These are phyloP conservation scores for Fonsecaea pugnacius DNA, from an alignment of 2,329 filamentous ascomycete genomes.

Conservation along the genomic window DNA sequence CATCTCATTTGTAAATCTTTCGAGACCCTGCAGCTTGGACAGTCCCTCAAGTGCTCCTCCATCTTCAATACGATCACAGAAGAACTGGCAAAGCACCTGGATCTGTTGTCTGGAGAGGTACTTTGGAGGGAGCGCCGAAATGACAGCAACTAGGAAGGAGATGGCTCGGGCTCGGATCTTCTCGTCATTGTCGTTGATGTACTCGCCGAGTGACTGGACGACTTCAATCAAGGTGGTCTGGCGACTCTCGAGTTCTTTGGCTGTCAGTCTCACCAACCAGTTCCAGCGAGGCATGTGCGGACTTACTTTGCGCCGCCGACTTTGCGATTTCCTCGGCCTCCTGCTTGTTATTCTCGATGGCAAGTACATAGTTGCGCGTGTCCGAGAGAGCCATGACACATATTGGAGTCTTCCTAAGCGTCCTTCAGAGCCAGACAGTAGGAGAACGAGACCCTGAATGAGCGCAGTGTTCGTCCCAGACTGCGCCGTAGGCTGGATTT, in stretches of 20 bases:
- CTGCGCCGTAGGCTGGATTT: background rate
- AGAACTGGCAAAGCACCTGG: conserved; percentile 66
- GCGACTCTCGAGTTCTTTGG: conserved; percentile 61
- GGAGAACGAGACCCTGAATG: background rate
- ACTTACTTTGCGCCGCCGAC: conserved; percentile 49
- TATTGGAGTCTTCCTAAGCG: conserved; percentile 13
- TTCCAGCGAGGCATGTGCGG: background rate
- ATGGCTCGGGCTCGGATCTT: conserved; percentile 63
- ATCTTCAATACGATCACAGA: conserved; percentile 67
- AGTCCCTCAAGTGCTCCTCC: conserved; percentile 64
- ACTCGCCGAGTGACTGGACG: conserved; percentile 67
- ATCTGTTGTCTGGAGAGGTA: conserved; percentile 65
- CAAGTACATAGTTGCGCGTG: conserved; percentile 54
- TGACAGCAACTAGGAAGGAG: conserved; percentile 50
- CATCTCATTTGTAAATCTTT: conserved; percentile 63
- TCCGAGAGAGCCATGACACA: conserved; percentile 48
- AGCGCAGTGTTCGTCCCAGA: background rate
- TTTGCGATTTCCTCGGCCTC: conserved; percentile 53
- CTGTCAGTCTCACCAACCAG: conserved; percentile 24
- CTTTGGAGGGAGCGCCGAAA: conserved; percentile 56
- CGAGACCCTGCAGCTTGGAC: conserved; percentile 62
- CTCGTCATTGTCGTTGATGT: conserved; percentile 69
- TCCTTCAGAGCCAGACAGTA: background rate
- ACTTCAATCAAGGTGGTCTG: conserved; percentile 65
- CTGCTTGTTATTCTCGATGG: conserved; percentile 52